phyloP scores from a whole-genome alignment of 768 basidiomycete species.

The Serendipita sp. region DNA sequence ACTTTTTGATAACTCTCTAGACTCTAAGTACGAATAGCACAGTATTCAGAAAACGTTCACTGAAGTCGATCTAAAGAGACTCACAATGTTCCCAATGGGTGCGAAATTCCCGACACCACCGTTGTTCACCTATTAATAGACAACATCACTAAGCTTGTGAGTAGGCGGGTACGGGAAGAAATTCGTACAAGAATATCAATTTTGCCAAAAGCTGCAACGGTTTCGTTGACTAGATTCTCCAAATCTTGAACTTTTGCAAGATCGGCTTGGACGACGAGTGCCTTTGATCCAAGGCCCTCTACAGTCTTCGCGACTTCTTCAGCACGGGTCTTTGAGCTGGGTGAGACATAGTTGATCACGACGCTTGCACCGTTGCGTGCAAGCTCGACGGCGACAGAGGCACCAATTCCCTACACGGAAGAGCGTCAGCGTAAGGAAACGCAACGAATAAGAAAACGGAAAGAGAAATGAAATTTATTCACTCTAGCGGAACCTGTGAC shows the following conservation, averaged over 20 bases:
- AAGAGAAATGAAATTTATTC: no score
- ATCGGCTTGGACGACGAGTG: slow-evolving; percentile 29
- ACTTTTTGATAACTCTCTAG: background rate
- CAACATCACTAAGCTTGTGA: no score
- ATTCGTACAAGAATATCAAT: slow-evolving; percentile 24
- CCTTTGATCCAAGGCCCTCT: no score
- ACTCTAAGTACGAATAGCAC: background rate
- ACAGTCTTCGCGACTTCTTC: no score
- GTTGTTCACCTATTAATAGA: slow-evolving; percentile 32
- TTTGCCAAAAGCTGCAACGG: slow-evolving; percentile 21
- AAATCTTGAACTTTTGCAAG: slow-evolving; percentile 32
- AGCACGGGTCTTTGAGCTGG: no score
- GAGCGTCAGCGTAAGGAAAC: no score
- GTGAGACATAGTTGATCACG: slow-evolving; percentile 20
- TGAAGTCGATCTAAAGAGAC: background rate
- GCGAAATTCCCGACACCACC: slow-evolving; percentile 36
- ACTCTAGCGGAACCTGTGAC: no score
- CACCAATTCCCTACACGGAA: slow-evolving; percentile 29
- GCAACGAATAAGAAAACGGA: no score
- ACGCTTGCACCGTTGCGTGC: slow-evolving; percentile 42
- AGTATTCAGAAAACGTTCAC: no score
- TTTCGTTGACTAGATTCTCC: slow-evolving; percentile 31
- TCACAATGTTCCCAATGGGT: slow-evolving; percentile 25
- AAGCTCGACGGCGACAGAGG: slow-evolving; percentile 36
- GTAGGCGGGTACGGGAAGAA: no score